Percentiles rank a stretch among this genome's conserved stretches.
Conservation (phyloP, 768 basidiomycete species). For the Suillus paluster region DNA sequence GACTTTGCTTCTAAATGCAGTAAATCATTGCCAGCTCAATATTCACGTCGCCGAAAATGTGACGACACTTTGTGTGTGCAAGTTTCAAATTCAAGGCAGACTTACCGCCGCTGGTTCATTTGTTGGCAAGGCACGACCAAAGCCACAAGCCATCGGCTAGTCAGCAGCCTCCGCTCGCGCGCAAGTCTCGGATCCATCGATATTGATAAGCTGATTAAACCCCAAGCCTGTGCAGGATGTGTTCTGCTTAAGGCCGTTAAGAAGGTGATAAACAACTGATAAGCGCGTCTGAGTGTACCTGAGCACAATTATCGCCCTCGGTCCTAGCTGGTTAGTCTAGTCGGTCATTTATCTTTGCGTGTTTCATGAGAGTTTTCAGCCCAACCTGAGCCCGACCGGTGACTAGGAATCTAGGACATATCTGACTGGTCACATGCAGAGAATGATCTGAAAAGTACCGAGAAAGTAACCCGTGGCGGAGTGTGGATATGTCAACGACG, state of each 20-base stretch:
- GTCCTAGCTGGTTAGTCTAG: too few relatives aligned
- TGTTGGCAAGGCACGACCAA: background rate
- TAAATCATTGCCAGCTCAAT: background rate
- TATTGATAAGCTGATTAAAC: background rate
- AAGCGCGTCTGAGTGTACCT: slow-evolving; percentile 5
- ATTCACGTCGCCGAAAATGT: background rate
- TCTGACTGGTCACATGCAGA: background rate
- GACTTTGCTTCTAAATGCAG: background rate
- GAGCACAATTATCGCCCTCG: background rate
- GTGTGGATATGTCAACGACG: background rate
- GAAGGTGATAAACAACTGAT: slow-evolving; percentile 12
- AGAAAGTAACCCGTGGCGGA: background rate
- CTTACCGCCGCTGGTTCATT: background rate
- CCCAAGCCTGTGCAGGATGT: slow-evolving; percentile 5
- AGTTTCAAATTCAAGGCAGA: background rate
- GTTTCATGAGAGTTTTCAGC: background rate
- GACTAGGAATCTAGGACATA: too few relatives aligned
- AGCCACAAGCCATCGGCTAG: background rate
- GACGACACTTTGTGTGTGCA: background rate
- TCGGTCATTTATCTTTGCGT: too few relatives aligned
- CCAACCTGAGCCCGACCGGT: background rate
- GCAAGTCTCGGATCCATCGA: background rate
- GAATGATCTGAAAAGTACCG: background rate
- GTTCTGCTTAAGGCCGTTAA: slow-evolving; percentile 6
- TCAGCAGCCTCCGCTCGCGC: background rate